Percentiles rank a stretch among this genome's conserved stretches.
Evolutionary conservation across 176 grass and related monocot species (phyloP).

Genomic region (Phoenix dactylifera): DNA sequence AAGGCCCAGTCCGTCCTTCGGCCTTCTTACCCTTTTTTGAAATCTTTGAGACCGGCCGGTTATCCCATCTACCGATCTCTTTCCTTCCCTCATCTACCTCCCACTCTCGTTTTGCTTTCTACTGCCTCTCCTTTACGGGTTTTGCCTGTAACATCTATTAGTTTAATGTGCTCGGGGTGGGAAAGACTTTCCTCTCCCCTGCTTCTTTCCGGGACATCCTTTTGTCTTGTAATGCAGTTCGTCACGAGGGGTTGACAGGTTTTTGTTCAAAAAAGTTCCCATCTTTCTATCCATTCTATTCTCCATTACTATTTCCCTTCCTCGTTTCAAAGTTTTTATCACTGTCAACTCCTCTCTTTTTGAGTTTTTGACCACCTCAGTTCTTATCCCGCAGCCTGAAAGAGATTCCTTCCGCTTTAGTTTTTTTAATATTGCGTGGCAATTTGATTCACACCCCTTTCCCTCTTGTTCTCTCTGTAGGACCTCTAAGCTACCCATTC

Average conservation of each 20-base stretch:
- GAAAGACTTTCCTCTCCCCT: background rate
- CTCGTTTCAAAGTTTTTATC: conserved; percentile 1
- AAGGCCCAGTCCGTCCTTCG: too few species aligned
- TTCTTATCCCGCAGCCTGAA: background rate
- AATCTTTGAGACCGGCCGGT: too few species aligned
- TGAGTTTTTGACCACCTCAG: background rate
- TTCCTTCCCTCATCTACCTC: conserved; percentile 5
- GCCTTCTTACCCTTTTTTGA: too few species aligned
- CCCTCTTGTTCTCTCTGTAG: background rate
- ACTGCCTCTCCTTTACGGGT: background rate
- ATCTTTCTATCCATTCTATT: background rate
- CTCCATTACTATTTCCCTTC: background rate
- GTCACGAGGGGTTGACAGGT: conserved; percentile 20
- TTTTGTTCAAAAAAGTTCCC: conserved; percentile 9
- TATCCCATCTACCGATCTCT: conserved; percentile 1
- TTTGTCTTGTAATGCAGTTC: conserved; percentile 38
- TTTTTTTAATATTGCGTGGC: background rate
- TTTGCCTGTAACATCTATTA: background rate
- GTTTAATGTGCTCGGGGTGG: background rate
- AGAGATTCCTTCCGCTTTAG: background rate
- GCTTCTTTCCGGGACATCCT: conserved; percentile 16
- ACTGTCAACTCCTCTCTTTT: background rate
- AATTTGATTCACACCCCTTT: background rate
- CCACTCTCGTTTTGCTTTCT: conserved; percentile 8
- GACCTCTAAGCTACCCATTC: background rate